Evolutionary conservation across 2,329 filamentous ascomycete species (phyloP), one percentile per base, ranked within the genome.

Genomic region (Talaromyces sp.): DNA sequence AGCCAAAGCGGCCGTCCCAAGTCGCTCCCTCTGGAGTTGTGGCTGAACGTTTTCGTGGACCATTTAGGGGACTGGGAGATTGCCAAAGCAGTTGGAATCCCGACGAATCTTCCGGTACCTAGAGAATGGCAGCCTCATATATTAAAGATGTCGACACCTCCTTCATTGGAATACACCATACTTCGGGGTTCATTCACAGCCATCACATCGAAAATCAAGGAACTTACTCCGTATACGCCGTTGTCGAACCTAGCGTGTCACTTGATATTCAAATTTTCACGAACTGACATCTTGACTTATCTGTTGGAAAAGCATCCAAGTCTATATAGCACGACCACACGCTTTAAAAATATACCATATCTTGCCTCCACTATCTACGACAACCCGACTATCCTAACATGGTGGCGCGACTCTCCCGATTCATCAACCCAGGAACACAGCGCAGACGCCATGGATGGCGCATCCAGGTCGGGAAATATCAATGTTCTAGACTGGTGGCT

Each of bases 401-500:
- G 93, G 86, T 98, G 94, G 94, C 88, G 89, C 60, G 90, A 90
- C 37, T 93, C 91, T 14, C 87, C 89, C 0, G 91, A 89, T 13
- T 94, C 97, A 68, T 83, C 92, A 2, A 91, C 90, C 67, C 93
- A 94, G 73, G 91, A 96, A 73, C 97, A 97, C 76, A 90, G 90
- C 60, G 82, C 86, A 45, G 92, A 96, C 75, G 91, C 93, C 11
- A 84, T 98, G 31, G 93, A 98, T 73, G 90, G 90, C 35, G 94
- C 94, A 7, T 96, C 91, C 1, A 89, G 90, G 62, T 90, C 92
- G 65, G 93, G 94, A 4, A 95, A 93, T 70, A 85, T 96, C 14
- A 87, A 91, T 68, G 89, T 96, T 0, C 84, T 98, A 1, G 91
- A 97, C 72, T 96, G 92, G 91, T 98, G 94, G 94, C 90, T 90